Evolutionary conservation across 805 yeast genomes (phyloP).

Genomic region (Cyberlindnera maclurae): DNA sequence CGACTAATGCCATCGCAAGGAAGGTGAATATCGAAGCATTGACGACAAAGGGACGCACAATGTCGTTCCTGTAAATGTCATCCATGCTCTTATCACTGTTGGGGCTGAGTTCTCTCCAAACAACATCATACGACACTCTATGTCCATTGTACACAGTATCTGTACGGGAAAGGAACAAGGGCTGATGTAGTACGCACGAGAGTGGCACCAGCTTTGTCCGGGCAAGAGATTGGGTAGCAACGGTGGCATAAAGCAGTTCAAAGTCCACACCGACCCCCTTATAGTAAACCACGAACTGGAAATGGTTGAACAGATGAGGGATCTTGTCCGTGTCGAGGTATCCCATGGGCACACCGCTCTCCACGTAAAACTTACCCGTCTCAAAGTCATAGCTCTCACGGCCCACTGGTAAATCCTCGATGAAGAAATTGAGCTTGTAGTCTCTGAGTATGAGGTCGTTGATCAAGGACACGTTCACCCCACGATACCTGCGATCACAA

Average conservation of each 20-base stretch:
- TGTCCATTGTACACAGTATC: conserved; percentile 24
- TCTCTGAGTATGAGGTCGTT: conserved; percentile 24
- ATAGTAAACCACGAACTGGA: conserved; percentile 24
- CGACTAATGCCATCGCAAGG: conserved; percentile 9
- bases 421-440: conserved; percentile 24
- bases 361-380: conserved; percentile 22
- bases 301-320: conserved; percentile 26
- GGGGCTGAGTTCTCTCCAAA: conserved; percentile 23
- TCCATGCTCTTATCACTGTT: conserved; percentile 7
- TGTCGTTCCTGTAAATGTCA: conserved; percentile 21
- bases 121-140: conserved; percentile 22
- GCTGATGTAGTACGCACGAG: conserved; percentile 20
- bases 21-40: conserved; percentile 16
- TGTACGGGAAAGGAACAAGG: conserved; percentile 18
- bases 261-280: conserved; percentile 17
- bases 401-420: conserved; percentile 27
- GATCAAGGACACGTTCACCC: conserved; percentile 21
- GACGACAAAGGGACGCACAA: conserved; percentile 20
- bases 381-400: conserved; percentile 24
- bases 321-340: conserved; percentile 23
- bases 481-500: conserved; percentile 17
- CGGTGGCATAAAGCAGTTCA: conserved; percentile 22
- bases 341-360: conserved; percentile 25
- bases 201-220: conserved; percentile 21
- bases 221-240: conserved; percentile 21